Conservation (phyloP, 352 stramenopile genomes). For the Phytophthora quininea region DNA sequence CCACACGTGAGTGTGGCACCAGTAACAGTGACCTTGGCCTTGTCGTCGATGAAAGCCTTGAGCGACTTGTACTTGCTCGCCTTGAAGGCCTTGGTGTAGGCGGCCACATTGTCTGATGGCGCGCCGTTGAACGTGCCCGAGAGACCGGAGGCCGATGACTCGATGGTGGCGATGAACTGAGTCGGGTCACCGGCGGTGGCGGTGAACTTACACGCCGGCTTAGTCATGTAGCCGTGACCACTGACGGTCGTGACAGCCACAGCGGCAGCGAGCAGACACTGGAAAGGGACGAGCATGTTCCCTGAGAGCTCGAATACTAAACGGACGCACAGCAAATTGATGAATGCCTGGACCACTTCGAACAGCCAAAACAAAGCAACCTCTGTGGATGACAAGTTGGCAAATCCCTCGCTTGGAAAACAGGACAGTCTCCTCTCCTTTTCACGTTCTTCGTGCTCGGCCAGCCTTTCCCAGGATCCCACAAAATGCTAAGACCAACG, state of each 20-base stretch:
- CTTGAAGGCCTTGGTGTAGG: slow-evolving; percentile 12
- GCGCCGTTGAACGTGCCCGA: slow-evolving; percentile 3
- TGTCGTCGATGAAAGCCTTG: slow-evolving; percentile 4
- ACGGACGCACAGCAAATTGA: background rate
- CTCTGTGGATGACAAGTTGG: background rate
- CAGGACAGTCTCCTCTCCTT: too few species aligned
- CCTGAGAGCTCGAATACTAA: background rate
- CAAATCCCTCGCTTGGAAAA: background rate
- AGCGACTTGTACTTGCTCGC: slow-evolving; percentile 16
- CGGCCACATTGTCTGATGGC: slow-evolving; percentile 1
- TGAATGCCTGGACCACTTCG: background rate
- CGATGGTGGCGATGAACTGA: slow-evolving; percentile 7
- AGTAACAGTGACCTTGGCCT: slow-evolving; percentile 1
- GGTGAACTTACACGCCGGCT: slow-evolving; percentile 4
- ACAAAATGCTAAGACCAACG: background rate
- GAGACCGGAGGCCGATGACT: background rate
- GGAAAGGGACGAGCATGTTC: background rate
- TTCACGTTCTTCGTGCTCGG: slow-evolving; percentile 7
- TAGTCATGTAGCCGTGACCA: slow-evolving; percentile 14
- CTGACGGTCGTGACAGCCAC: background rate
- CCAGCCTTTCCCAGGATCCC: background rate
- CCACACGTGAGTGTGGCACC: slow-evolving; percentile 12
- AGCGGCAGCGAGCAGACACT: background rate
- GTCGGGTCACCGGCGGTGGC: slow-evolving; percentile 4
- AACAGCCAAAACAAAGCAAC: background rate